Evolutionary conservation across 2,329 filamentous ascomycete genomes (phyloP).

Genomic region (Emergomyces orientalis): DNA sequence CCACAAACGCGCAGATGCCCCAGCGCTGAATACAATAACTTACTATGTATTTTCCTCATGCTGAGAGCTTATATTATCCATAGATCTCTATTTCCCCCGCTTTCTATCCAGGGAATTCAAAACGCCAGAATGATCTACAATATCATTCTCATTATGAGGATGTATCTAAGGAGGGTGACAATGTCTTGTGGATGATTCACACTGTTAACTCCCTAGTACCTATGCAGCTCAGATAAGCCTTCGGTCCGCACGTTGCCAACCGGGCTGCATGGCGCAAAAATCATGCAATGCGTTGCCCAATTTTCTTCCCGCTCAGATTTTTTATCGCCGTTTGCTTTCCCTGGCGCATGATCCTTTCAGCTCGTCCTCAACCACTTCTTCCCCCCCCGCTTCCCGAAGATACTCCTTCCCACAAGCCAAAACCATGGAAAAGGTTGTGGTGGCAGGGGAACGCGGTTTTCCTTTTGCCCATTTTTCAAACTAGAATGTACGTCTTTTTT

Average conservation of each 20-base stretch:
- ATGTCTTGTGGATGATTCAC: background rate
- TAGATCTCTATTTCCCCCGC: background rate
- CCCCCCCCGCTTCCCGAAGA: background rate
- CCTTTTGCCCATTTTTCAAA: background rate
- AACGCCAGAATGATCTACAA: background rate
- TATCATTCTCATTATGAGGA: background rate
- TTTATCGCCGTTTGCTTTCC: too few species aligned
- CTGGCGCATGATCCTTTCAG: too few species aligned
- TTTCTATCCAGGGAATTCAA: background rate
- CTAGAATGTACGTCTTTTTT: background rate
- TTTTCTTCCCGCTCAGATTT: too few species aligned
- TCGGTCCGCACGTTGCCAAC: background rate
- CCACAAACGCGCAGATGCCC: background rate
- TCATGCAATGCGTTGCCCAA: background rate
- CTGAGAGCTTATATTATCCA: background rate
- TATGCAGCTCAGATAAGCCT: too few species aligned
- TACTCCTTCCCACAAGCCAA: background rate
- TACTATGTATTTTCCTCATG: background rate
- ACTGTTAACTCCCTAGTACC: background rate
- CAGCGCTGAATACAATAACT: background rate
- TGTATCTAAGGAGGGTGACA: too few species aligned
- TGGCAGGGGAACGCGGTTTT: background rate
- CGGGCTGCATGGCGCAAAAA: background rate
- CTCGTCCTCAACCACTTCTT: too few species aligned
- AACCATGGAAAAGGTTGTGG: background rate